These are phyloP conservation scores for Aspergillus oerlinghausenensis DNA, from an alignment of 2,329 filamentous ascomycete species.

Conservation along the genomic window DNA sequence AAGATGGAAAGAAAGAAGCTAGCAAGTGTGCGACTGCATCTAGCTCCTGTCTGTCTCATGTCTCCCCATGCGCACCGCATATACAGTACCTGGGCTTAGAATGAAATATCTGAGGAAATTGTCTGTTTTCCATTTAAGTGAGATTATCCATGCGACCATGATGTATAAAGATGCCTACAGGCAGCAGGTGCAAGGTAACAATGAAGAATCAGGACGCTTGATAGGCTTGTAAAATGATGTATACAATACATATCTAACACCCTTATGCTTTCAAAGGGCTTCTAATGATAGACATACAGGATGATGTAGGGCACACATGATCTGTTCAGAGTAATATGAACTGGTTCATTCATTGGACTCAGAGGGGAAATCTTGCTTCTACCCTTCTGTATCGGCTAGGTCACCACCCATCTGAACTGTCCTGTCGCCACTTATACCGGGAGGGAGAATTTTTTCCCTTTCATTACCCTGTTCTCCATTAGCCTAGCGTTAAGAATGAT, in stretches of 20 bases:
- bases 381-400: neutral
- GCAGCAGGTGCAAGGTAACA: neutral
- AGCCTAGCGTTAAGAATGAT: neutral
- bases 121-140: too few species aligned
- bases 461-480: slow-evolving; percentile 54
- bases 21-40: too few species aligned
- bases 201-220: neutral
- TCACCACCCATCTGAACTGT: neutral
- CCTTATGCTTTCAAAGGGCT: neutral
- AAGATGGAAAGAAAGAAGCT: too few species aligned
- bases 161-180: neutral
- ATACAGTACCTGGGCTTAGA: neutral
- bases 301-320: neutral
- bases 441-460: slow-evolving; percentile 83
- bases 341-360: neutral
- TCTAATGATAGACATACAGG: neutral
- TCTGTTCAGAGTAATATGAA: neutral
- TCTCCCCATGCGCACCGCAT: neutral
- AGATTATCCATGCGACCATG: neutral
- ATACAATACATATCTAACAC: neutral
- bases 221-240: neutral
- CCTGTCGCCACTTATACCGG: slow-evolving; percentile 56
- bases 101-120: neutral
- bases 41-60: too few species aligned
- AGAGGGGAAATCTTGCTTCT: neutral